Base-by-base conservation (phyloP, 495 filamentous ascomycete genomes). In the Xylaria venustula region DNA sequence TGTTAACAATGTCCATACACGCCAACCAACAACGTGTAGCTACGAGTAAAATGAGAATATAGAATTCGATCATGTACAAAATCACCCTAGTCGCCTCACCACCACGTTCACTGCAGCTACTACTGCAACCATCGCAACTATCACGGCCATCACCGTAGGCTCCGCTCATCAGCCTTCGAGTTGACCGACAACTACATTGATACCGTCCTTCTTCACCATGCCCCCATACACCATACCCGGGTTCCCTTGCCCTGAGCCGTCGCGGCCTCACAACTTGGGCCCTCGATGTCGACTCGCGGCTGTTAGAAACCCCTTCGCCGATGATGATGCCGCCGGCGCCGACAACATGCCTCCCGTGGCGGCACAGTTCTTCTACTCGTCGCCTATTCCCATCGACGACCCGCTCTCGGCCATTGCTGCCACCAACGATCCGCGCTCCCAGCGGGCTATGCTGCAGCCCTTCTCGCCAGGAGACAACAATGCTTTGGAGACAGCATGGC, bases 311-410 rank as follows among this genome's bases (percentile, higher is more conserved):
- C 73, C 70, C 7, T 54, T 62, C 41, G 54, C 69, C 22, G 32
- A 70, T n/a, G 51, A 53, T 40, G 30, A 4, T 11, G 63, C 70
- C 17, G 66, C 66, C 45, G 69, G 74, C 51, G 72, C 80, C 40
- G 79, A 72, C 58, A 77, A 81, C 47, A 85, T 85, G 5, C 85
- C 85, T 7, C 73, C 76, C 7, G 66, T 89, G 30, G 79, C 79
- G 25, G 81, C 88, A 45, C 91, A 92, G 45, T 95, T 89, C 77
- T 95, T 93, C 70, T 94, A 93, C 73, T 79, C 84, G 28, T 92
- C 90, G 14, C 78, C 82, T 19, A 77, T 90, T 30, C 85, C 90
- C 40, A 88, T 95, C 67, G 91, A 95, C 70, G 91, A 95, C 71
- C 90, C 91, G 12, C 81, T 93, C 42, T 87, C 88, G 5, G 81